Percentiles rank a stretch among this genome's conserved stretches.
These are phyloP conservation scores for Penicillium sp. DNA, from an alignment of 2,329 filamentous ascomycete genomes.

Conservation along the genomic window DNA sequence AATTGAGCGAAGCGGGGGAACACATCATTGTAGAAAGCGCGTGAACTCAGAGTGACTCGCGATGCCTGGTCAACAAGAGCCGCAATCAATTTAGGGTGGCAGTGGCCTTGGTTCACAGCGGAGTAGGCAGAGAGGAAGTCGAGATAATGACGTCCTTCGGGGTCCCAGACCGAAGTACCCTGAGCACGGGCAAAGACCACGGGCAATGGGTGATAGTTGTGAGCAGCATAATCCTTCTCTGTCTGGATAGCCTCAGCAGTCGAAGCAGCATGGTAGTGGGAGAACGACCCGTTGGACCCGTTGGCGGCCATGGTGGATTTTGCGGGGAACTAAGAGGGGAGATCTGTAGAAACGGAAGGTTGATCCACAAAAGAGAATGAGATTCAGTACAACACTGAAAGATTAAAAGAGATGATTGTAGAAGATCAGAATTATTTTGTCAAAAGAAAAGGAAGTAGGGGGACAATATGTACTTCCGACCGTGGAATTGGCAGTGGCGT, in stretches of 20 bases:
- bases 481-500: constrained; percentile 15
- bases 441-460: constrained; percentile 4
- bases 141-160: constrained; percentile 91
- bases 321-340: constrained; percentile 3
- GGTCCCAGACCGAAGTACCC: constrained; percentile 92
- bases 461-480: constrained; percentile 7
- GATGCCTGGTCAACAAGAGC: constrained; percentile 86
- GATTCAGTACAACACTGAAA: background rate
- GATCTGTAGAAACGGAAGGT: background rate
- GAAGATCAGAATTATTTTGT: background rate
- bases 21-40: constrained; percentile 97
- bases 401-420: background rate
- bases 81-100: constrained; percentile 92
- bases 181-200: constrained; percentile 86
- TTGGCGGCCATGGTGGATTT: constrained; percentile 33
- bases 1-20: constrained; percentile 95
- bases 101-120: constrained; percentile 97
- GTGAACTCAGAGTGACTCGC: constrained; percentile 85
- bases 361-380: background rate
- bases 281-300: constrained; percentile 39
- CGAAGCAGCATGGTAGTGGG: constrained; percentile 71
- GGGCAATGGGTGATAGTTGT: constrained; percentile 98
- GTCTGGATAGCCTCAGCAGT: constrained; percentile 75
- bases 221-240: constrained; percentile 84
- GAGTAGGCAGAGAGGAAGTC: constrained; percentile 98